phyloP scores from a whole-genome alignment of 202 grass and related monocot species.

The Setaria italica region DNA sequence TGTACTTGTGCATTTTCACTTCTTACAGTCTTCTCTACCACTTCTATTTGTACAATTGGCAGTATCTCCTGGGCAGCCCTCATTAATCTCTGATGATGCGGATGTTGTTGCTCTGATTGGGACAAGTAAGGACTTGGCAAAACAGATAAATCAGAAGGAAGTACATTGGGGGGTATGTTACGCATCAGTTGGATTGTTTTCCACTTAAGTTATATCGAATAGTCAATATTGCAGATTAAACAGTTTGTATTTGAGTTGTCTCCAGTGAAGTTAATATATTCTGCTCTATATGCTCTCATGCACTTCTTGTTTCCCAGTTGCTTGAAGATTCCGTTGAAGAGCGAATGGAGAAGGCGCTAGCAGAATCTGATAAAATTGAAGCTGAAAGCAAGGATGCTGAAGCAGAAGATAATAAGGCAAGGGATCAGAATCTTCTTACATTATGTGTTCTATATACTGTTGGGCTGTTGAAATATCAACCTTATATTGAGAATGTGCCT shows the following conservation, averaged over 20 bases:
- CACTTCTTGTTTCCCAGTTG: slow-evolving; percentile 55
- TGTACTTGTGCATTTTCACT: slow-evolving; percentile 43
- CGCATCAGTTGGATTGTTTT: slow-evolving; percentile 30
- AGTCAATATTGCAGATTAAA: not conserved
- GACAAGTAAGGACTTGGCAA: slow-evolving; percentile 43
- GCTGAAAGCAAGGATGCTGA: slow-evolving; percentile 83
- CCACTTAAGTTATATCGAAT: slow-evolving; percentile 32
- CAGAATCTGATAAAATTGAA: slow-evolving; percentile 84
- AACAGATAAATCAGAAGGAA: slow-evolving; percentile 75
- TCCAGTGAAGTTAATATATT: not conserved
- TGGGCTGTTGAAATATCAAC: not conserved
- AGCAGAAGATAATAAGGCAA: slow-evolving; percentile 79
- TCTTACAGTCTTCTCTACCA: slow-evolving; percentile 36
- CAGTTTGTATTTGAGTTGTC: not conserved
- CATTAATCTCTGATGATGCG: slow-evolving; percentile 76
- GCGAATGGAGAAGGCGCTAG: slow-evolving; percentile 71
- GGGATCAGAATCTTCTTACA: slow-evolving; percentile 5
- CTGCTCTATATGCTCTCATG: not conserved
- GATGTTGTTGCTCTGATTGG: slow-evolving; percentile 83
- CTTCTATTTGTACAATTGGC: slow-evolving; percentile 44
- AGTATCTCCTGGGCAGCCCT: slow-evolving; percentile 79
- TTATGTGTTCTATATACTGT: slow-evolving; percentile 19
- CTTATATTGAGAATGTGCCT: slow-evolving; percentile 3
- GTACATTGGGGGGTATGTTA: slow-evolving; percentile 85
- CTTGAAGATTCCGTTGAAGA: slow-evolving; percentile 97